Base-by-base conservation (phyloP, 495 filamentous ascomycete genomes). In the Xylaria bambusicola region DNA sequence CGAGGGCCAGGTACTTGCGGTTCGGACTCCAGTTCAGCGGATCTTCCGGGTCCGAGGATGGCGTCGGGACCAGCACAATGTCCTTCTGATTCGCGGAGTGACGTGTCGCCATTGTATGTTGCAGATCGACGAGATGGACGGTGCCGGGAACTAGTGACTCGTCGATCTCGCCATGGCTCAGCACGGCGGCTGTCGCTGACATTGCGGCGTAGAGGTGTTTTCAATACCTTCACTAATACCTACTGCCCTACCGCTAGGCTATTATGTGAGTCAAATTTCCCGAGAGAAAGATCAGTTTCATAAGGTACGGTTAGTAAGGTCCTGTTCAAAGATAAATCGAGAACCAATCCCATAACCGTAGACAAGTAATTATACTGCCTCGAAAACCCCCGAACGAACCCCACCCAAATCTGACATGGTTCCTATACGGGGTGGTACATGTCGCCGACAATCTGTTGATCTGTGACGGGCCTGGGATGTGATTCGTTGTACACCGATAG, bases 1-100 rank as follows among this genome's bases (percentile, higher is more conserved):
- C 56, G 1, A 81, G 80, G 2, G 82, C 82, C 38, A 85, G 62
- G 13, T 77, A 60, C 67, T 86, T 87, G 45, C 84, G 77, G 36
- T 73, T 71, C 4, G 71, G 75, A 52, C 82, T 78, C 84, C 84
- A 87, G 56, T 86, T 86, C 60, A 88, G 68, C 12, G 84, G 84
- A 56, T 88, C 84, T 50, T 86, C 78, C 2, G 83, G 82, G 59
- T 86, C 80, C 41, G 68, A 66, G 0, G 83, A 85, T 1, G 84
- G 84, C 0, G 79, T 71, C 2, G 84, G 85, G 26, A 86, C 75
- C 24, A 88, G 69, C n/a, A 87, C 80, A 53, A 86, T 80, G 45
- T 85, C 83, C 36, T 67, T 64, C 45, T 54, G 76, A 68, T 58
- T 75, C 51, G 66, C 80, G 71, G 49, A 73, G 72, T 61, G 79